phyloP scores from a whole-genome alignment of 345 rosid species.

The Salix dunnii region DNA sequence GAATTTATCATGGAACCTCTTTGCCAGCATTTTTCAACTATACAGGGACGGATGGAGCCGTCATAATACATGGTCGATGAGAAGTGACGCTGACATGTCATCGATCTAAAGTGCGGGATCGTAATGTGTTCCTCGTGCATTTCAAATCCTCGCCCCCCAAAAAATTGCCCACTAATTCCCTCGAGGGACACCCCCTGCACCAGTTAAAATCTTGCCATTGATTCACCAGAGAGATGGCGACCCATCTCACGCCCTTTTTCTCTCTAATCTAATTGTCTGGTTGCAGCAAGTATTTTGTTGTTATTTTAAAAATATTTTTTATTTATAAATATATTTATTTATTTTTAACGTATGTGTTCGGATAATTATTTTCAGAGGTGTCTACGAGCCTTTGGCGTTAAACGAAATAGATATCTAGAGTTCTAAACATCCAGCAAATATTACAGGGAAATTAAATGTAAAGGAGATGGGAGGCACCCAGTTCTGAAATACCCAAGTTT shows the following conservation, averaged over 20 bases:
- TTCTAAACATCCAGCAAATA: no score
- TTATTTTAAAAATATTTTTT: no score
- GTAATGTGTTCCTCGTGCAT: constrained; percentile 15
- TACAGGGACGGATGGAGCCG: not conserved
- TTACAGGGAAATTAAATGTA: no score
- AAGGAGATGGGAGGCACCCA: no score
- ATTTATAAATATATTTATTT: no score
- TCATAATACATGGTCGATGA: not conserved
- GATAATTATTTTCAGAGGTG: not conserved
- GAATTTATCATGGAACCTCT: not conserved
- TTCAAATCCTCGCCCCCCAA: not conserved
- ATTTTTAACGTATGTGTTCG: no score
- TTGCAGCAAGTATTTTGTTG: no score
- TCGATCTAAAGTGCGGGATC: not conserved
- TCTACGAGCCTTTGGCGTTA: not conserved
- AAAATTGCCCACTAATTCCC: not conserved
- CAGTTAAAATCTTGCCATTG: not conserved
- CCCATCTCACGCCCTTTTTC: not conserved
- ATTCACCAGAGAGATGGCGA: not conserved
- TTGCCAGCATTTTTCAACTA: not conserved
- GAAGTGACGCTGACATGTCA: constrained; percentile 4
- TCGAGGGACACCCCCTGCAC: not conserved
- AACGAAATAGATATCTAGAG: not conserved
- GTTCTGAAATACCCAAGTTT: no score
- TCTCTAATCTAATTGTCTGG: no score